phyloP scores from a whole-genome alignment of 306 rosid genomes.

The Fragaria nilgerrensis region DNA sequence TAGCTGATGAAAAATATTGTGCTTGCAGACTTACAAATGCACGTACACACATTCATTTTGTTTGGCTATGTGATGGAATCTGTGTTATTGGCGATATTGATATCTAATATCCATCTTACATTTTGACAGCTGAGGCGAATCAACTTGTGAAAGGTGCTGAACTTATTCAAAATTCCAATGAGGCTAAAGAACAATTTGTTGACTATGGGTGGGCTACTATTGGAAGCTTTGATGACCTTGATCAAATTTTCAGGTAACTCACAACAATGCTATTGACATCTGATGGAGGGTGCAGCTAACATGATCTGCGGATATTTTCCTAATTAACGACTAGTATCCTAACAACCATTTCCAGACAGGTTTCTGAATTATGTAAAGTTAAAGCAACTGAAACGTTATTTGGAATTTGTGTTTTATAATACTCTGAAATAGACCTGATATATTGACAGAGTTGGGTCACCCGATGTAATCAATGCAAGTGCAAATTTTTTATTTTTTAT shows the following conservation, averaged over 20 bases:
- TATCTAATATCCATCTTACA: constrained; percentile 10
- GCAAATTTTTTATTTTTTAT: background rate
- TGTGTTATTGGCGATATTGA: constrained; percentile 16
- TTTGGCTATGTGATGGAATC: constrained; percentile 11
- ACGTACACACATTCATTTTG: background rate
- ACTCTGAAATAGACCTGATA: constrained; percentile 3
- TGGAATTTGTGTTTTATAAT: background rate
- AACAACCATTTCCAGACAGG: background rate
- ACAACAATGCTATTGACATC: constrained; percentile 7
- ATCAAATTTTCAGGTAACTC: constrained; percentile 78
- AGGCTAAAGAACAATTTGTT: constrained; percentile 71
- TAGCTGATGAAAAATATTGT: background rate
- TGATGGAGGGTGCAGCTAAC: background rate
- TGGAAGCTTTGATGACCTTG: constrained; percentile 96
- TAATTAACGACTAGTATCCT: background rate
- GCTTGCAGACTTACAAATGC: background rate
- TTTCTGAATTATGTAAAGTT: background rate
- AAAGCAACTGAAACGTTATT: background rate
- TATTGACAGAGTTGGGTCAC: background rate
- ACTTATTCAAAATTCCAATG: constrained; percentile 44
- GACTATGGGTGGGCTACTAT: constrained; percentile 88
- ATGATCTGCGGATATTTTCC: constrained; percentile 6
- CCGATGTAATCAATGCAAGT: background rate
- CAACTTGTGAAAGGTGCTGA: constrained; percentile 51
- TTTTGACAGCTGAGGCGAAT: constrained; percentile 52